Evolutionary conservation across 2,329 filamentous ascomycete genomes (phyloP), one percentile per base, ranked within the genome.

Genomic region (Ophiocordyceps camponoti-floridani): DNA sequence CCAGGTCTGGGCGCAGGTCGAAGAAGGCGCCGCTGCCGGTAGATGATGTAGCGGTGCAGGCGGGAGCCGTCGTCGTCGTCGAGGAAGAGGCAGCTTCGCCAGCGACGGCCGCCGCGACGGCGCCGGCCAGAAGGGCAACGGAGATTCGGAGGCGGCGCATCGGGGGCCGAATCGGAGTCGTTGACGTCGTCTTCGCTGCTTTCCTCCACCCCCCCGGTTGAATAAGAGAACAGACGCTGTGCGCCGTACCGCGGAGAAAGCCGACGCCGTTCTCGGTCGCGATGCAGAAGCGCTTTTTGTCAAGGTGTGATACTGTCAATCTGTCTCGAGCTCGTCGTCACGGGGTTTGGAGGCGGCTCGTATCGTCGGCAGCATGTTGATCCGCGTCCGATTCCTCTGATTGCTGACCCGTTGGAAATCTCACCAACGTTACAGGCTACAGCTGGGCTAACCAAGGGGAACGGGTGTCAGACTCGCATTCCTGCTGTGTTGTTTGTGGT

Each of bases 11-110:
- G 26, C 73, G 66, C 43, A 78, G 60, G 49, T 78, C 74, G 56
- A 72, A 77, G 60, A 75, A 78, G 30, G 72, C 68, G 44, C 73
- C 73, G 47, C 62, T 69, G 49, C 70, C 72, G 37, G 65, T 68
- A 3, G 69, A 68, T 11, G 72, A 70, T 8, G 70, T 69, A 0
- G 73, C 73, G 8, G 73, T 77, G 53, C 74, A 78, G 30, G 68
- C 64, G 26, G 67, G 67, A 9, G 59, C 60, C 27, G 30, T n/a
- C 14, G 40, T 37, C 18, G 42, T 45, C 27, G 43, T 45, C 40
- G 65, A 56, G 1, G 69, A 70, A 1, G 63, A 58, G 5, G 66
- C 62, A 28, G 65, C 55, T 4, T 59, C 52, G 43, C 63, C 53
- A 19, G 63, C 58, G 37, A 63, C 54, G 47, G 54, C 47, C 37